phyloP scores from a whole-genome alignment of 192 early-diverging fungal genomes.

The Backusella tarrabulga region DNA sequence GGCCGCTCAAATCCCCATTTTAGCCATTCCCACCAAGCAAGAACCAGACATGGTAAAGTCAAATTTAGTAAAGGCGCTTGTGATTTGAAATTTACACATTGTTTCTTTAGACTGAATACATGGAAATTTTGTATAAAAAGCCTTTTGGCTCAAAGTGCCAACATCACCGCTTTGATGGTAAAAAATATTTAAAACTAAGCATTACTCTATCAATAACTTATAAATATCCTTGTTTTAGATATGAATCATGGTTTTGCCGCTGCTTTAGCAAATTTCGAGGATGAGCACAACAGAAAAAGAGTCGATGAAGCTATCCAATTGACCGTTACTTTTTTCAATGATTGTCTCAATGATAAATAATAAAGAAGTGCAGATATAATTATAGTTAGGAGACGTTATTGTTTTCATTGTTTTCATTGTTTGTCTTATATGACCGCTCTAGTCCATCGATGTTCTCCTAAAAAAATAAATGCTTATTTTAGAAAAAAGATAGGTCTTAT shows the following conservation, averaged over 20 bases:
- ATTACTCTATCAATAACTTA: background rate
- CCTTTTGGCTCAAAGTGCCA: conserved; percentile 46
- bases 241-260: conserved; percentile 56
- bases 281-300: conserved; percentile 40
- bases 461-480: no score
- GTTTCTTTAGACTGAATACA: conserved; percentile 19
- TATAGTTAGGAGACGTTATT: no score
- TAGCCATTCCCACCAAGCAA: conserved; percentile 63
- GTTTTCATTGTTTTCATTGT: no score
- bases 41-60: conserved; percentile 47
- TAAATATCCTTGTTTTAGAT: background rate
- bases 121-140: conserved; percentile 43
- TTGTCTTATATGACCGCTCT: no score
- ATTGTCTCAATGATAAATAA: background rate
- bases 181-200: background rate
- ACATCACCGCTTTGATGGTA: conserved; percentile 51
- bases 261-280: conserved; percentile 53
- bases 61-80: no score
- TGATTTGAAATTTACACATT: background rate
- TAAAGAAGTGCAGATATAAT: no score
- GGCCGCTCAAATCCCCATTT: conserved; percentile 54
- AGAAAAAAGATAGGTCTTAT: no score
- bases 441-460: no score
- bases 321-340: conserved; percentile 45
- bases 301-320: conserved; percentile 51